These are phyloP conservation scores for Decorospora gaudefroyi DNA, from an alignment of 2,329 filamentous ascomycete genomes.

Conservation along the genomic window DNA sequence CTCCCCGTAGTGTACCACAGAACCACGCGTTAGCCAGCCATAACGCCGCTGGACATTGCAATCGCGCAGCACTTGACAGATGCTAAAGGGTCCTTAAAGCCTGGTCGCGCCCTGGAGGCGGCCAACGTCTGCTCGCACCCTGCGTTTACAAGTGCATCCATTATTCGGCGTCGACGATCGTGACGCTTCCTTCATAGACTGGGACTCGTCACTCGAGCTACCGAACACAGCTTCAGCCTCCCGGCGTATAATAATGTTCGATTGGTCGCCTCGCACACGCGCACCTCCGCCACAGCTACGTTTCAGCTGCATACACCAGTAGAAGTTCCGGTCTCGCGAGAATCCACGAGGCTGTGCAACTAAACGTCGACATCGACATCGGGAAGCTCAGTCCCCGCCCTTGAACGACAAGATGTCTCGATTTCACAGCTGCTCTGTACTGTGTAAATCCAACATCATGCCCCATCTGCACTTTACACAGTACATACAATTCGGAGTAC, in stretches of 20 bases:
- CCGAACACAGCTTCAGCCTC: no score
- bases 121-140: no score
- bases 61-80: conserved; percentile 1
- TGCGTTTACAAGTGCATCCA: neutral
- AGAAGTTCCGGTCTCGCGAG: conserved; percentile 11
- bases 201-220: no score
- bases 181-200: no score
- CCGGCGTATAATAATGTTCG: no score
- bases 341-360: conserved; percentile 11
- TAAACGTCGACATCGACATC: conserved; percentile 1
- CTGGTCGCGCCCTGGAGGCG: neutral
- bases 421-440: neutral
- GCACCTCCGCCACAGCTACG: conserved; percentile 20
- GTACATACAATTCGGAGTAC: no score
- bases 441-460: conserved; percentile 1
- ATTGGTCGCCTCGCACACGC: conserved; percentile 15
- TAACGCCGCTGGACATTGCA: neutral
- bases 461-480: conserved; percentile 5
- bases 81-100: neutral
- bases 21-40: neutral
- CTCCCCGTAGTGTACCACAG: neutral
- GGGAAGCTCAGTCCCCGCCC: neutral
- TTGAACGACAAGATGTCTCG: neutral
- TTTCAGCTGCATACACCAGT: conserved; percentile 17
- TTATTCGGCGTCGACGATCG: no score